Evolutionary conservation across 225 moss, liverwort and hornwort genomes (phyloP), one percentile per base, ranked within the genome.

Genomic region (Straminergon stramineum): DNA sequence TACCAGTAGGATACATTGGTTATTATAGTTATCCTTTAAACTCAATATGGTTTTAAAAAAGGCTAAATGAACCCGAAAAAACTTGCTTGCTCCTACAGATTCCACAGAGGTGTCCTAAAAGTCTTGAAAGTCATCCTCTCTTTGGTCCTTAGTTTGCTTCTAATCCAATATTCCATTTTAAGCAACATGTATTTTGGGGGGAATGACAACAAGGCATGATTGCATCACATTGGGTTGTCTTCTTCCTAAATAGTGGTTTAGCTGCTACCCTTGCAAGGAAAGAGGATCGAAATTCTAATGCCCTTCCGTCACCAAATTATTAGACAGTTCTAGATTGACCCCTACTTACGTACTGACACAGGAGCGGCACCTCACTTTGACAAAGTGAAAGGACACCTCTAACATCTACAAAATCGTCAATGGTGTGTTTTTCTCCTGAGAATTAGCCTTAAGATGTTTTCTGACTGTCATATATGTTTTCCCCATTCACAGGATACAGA

Each of bases 401-500:
- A 34, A 10, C 14, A 34, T 58, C 28, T 84, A 43, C 51, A 75
- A 34, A 52, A 79, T 37, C 15, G 27, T 62, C 37, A 41, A 56
- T 32, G 23, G 28, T 24, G 19, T 37, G 9, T 27, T 75, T 87
- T 27, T 24, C 81, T 86, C 24, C 27, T 20, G 61, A 37, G 77
- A 28, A 48, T 30, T 43, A 10, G 27, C 17, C 37, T 1, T 82
- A 32, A 39, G 18, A 20, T 13, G 65, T 82, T 82, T 39, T 39
- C 86, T 90, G 55, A 82, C 68, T 41, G 81, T 66, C 53, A 19
- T 53, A 17, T 41, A 22, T 77, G 64, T 89, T 52, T 75, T 75
- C 56, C 41, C 9, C 11, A 14, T 87, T 84, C 56, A 30, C 93
- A 95, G 94, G 95, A 95, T 51, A 95, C 95, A 22, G 95, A 94